phyloP scores from a whole-genome alignment of 805 yeast genomes.

The Nakazawaea peltata region DNA sequence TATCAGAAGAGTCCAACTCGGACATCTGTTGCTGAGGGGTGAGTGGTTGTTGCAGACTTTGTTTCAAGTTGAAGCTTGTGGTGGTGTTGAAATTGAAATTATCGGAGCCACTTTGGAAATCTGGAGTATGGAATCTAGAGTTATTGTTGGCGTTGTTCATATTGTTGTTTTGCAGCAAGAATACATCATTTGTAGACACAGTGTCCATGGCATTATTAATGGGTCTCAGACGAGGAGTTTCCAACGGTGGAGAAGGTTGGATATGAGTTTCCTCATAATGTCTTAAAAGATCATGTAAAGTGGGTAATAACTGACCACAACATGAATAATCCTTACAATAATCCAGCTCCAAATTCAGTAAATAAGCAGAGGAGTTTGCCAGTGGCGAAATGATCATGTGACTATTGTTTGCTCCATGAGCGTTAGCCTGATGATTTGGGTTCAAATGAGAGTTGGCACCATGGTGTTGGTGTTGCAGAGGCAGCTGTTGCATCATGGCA shows the following conservation, averaged over 20 bases:
- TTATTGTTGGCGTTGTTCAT: conserved; percentile 17
- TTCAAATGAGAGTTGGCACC: not conserved
- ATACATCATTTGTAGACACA: conserved; percentile 89
- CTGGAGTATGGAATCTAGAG: conserved; percentile 11
- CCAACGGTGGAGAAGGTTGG: conserved; percentile 37
- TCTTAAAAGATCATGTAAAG: conserved; percentile 84
- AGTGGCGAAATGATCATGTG: not conserved
- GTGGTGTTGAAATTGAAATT: conserved; percentile 8
- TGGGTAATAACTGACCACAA: conserved; percentile 89
- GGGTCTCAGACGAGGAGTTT: conserved; percentile 34
- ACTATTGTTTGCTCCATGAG: not conserved
- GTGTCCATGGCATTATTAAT: conserved; percentile 70
- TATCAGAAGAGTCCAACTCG: conserved; percentile 6
- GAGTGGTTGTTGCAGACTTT: conserved; percentile 7
- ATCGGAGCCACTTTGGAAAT: conserved; percentile 4
- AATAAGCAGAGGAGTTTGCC: conserved; percentile 49
- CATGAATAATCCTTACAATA: conserved; percentile 96
- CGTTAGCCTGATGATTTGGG: not conserved
- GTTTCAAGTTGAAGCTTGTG: conserved; percentile 7
- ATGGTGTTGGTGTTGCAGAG: conserved; percentile 13
- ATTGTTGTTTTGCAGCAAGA: conserved; percentile 38
- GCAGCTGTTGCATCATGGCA: not conserved
- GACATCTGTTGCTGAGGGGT: conserved; percentile 9
- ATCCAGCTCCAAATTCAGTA: conserved; percentile 90
- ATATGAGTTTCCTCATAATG: conserved; percentile 98